Base-by-base conservation (phyloP, 805 yeast genomes). In the Pichia gijzeniarum region DNA sequence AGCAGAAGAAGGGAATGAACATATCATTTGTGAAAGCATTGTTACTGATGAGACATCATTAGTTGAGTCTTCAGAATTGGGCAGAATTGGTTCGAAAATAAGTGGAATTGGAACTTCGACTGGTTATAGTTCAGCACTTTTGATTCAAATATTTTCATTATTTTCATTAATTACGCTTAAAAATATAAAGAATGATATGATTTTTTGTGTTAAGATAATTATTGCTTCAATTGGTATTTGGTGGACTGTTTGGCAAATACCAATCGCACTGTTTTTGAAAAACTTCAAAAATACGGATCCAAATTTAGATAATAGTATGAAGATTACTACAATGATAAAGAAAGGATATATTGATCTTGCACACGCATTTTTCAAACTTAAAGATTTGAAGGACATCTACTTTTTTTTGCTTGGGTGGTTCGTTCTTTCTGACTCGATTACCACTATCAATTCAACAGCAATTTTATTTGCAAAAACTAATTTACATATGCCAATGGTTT, bases 371-470 rank as follows among this genome's bases (percentile, higher is more conserved):
- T 70, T 67, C 37, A 81, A 78, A 51, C 87, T 84, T 1, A 68
- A 76, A 2, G 63, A 74, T 41, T 63, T 85, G 54, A 72, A 69
- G 50, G 91, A 85, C 53, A 85, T 85, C 17, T 68, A 76, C n/a
- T 71, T 76, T 12, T 85, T 81, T 52, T 63, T 85, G 9, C 40
- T 76, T 0, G 89, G 86, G 1, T 85, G 95, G 95, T 85, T 85
- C 53, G 72, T 85, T 37, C 68, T 85, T 2, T 77, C 86, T 18
- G 95, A 85, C 57, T 80, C 88, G 0, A 65, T 82, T 10, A 82
- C 90, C 1, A 85, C 93, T 0, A 84, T 85, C 45, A 85, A 84
- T 59, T 80, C 89, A 1, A 81, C 93, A 0, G 91, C 93, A 0
- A 78, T 85, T 27, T 59, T 85, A 33, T 85, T 85, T 64, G 86